Base-by-base conservation (phyloP, 2,329 filamentous ascomycete genomes). In the Trichoderma oligosporum region DNA sequence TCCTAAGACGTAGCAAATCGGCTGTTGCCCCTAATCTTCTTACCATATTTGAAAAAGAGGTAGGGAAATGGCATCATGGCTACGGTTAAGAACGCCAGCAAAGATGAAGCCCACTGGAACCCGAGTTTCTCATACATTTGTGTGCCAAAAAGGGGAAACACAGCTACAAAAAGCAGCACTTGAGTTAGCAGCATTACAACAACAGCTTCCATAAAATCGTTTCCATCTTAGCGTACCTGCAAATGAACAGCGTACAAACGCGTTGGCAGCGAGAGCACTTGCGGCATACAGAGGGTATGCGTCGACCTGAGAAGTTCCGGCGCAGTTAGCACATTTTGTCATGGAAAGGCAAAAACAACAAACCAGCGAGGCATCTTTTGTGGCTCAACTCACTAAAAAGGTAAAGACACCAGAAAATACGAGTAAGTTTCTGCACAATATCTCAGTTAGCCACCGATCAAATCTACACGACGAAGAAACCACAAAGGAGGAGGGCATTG, bases 351-450 rank as follows among this genome's bases (percentile, higher is more conserved):
- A 27, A 38, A 7, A n/a, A 5, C n/a, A 54, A 7, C 35, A n/a
- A 18, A n/a, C 6, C 35, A 6, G 35, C 24, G 39, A 44, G n/a
- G 18, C 20, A 22, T 20, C 6, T 36, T 12, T 14, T 33, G 36
- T 24, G 11, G 33, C 16, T 22, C 12, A 24, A 77, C 78, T 74
- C 71, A 93, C 90, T 62, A 95, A 76, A 74, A 95, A 96, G 11
- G 91, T 95, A 71, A 96, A 96, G 63, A 95, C 84, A 52, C 91
- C 90, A 57, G 84, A 86, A 72, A 90, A 97, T 27, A 88, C 84
- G 58, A 95, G 81, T 60, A 96, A 81, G 54, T 83, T 86, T 52
- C 88, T 90, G 66, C 67, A 63, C 62, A 63, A 66, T 35, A 29
- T 61, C 56, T 33, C 11, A 52, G 67, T 70, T 65, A 71, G 69